Evolutionary conservation across 2,329 filamentous ascomycete genomes (phyloP).

Genomic region (Cladophialophora immunda): DNA sequence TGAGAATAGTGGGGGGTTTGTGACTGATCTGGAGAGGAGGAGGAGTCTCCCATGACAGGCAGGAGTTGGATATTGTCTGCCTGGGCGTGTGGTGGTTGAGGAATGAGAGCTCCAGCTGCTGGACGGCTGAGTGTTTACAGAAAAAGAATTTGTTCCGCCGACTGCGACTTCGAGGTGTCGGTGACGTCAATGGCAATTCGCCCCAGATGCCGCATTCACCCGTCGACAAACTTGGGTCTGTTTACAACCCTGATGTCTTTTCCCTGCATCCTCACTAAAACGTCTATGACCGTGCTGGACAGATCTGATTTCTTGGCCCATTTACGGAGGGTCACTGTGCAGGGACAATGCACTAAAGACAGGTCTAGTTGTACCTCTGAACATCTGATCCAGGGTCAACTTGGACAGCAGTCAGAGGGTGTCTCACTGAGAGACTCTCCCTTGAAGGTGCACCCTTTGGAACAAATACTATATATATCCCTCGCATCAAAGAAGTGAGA

Average conservation of each 20-base stretch:
- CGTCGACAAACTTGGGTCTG: not conserved
- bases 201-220: not conserved
- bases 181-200: conserved; percentile 21
- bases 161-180: conserved; percentile 1
- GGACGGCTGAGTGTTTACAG: not conserved
- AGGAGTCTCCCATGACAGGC: conserved; percentile 1
- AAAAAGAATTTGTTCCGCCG: conserved; percentile 5
- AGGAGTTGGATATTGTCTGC: not conserved
- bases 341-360: no score
- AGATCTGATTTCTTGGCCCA: not conserved
- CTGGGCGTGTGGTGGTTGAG: conserved; percentile 9
- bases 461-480: not conserved
- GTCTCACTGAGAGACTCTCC: not conserved
- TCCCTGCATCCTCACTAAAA: not conserved
- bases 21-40: not conserved
- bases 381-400: not conserved
- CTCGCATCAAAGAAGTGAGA: not conserved
- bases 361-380: no score
- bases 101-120: not conserved
- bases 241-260: not conserved
- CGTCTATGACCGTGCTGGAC: not conserved
- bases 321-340: not conserved
- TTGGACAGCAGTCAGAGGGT: not conserved
- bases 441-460: not conserved
- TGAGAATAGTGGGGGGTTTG: conserved; percentile 25